phyloP scores from a whole-genome alignment of 2,329 filamentous ascomycete species.

The Penicillium hesseltinei region DNA sequence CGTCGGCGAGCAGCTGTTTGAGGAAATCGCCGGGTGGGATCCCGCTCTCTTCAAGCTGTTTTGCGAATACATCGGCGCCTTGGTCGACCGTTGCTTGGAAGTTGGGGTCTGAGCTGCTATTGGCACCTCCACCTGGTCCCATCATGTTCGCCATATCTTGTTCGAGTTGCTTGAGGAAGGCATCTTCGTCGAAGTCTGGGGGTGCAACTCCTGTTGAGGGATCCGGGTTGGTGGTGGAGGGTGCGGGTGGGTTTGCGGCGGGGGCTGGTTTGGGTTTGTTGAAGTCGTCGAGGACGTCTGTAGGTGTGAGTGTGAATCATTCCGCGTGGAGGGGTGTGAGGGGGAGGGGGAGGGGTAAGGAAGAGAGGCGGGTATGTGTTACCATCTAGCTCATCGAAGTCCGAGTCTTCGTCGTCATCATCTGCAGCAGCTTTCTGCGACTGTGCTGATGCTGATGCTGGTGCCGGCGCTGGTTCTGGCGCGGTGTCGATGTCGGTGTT shows the following conservation, averaged over 20 bases:
- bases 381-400: conserved; percentile 95
- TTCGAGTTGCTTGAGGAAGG: conserved; percentile 81
- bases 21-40: conserved; percentile 36
- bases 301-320: conserved; percentile 8
- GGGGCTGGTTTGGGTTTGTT: conserved; percentile 54
- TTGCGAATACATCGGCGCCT: conserved; percentile 37
- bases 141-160: conserved; percentile 84
- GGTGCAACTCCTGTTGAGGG: conserved; percentile 14
- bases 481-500: neutral
- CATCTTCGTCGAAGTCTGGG: conserved; percentile 39
- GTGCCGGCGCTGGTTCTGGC: neutral
- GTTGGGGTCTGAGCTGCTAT: conserved; percentile 19
- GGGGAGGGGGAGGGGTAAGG: neutral
- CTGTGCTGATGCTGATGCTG: neutral
- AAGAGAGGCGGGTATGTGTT: conserved; percentile 10
- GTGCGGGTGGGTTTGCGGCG: conserved; percentile 15
- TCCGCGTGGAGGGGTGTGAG: neutral
- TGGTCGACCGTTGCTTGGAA: conserved; percentile 30
- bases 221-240: conserved; percentile 15
- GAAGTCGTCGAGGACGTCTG: conserved; percentile 90
- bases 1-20: conserved; percentile 37
- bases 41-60: conserved; percentile 36
- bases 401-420: conserved; percentile 75
- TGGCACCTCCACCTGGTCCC: conserved; percentile 38
- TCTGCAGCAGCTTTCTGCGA: conserved; percentile 2